Conservation (phyloP, 768 basidiomycete species). For the Leccinum arenicola region DNA sequence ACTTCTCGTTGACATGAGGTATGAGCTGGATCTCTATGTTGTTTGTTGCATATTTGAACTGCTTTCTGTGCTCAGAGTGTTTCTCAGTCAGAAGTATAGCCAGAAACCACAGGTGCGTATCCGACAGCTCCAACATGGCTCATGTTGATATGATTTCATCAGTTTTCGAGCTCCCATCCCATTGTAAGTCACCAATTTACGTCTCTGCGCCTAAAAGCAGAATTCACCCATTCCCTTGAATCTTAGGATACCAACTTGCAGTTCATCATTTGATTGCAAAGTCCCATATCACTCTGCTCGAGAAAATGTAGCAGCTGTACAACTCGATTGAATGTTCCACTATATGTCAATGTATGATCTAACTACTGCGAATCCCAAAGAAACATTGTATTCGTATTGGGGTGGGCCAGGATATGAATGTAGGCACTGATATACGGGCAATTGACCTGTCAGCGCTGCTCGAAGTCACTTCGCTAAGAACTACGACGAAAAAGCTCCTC, state of each 20-base stretch:
- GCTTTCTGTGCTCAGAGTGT: conserved; percentile 26
- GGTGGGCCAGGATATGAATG: background rate
- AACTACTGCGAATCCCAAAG: background rate
- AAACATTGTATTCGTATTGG: background rate
- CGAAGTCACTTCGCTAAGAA: no score
- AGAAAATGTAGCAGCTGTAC: background rate
- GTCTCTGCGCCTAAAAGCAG: background rate
- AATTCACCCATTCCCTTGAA: background rate
- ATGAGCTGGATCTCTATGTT: conserved; percentile 1
- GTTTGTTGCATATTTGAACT: background rate
- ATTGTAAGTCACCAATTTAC: conserved; percentile 34
- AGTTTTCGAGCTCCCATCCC: conserved; percentile 43
- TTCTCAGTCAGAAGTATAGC: conserved; percentile 45
- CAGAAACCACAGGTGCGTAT: conserved; percentile 52
- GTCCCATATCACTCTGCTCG: background rate
- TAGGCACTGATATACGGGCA: background rate
- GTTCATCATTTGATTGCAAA: conserved; percentile 26
- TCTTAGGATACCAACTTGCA: conserved; percentile 29
- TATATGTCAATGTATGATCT: background rate
- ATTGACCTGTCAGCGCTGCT: no score
- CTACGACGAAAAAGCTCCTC: no score
- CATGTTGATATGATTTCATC: conserved; percentile 7
- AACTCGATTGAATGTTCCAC: background rate
- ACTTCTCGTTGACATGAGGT: conserved; percentile 47
- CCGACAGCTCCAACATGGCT: background rate